These are phyloP conservation scores for Pythium myriotylum DNA, from an alignment of 352 stramenopile species.

Conservation along the genomic window DNA sequence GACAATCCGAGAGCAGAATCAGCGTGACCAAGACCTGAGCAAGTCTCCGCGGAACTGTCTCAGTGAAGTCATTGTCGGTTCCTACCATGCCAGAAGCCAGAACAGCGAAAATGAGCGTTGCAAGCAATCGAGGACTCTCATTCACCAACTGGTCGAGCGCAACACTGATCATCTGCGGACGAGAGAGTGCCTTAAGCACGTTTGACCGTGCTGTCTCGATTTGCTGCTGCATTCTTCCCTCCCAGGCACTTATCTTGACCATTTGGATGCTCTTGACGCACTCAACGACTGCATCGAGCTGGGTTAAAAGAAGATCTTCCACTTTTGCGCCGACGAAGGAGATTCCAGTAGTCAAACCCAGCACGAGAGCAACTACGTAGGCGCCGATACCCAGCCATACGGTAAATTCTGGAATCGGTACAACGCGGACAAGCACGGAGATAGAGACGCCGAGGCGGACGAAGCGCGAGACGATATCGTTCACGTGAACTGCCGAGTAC, in stretches of 20 bases:
- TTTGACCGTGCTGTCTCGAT: constrained; percentile 2
- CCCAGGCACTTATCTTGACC: constrained; percentile 21
- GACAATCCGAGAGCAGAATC: neutral
- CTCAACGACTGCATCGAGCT: constrained; percentile 11
- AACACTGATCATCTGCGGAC: neutral
- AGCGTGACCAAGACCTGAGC: neutral
- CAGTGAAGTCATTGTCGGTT: too few relatives aligned
- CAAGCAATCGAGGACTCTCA: neutral
- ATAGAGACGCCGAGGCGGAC: neutral
- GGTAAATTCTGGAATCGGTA: neutral
- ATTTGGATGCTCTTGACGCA: constrained; percentile 13
- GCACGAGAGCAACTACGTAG: neutral
- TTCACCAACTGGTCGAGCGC: neutral
- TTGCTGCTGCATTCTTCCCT: constrained; percentile 14
- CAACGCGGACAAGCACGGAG: neutral
- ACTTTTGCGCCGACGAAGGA: neutral
- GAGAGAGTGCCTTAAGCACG: neutral
- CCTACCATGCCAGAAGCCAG: too few relatives aligned
- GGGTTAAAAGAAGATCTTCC: neutral
- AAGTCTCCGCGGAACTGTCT: neutral
- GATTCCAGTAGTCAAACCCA: neutral
- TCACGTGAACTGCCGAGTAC: too few relatives aligned
- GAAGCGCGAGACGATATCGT: neutral
- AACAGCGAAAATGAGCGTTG: neutral
- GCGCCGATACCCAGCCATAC: neutral